These are phyloP conservation scores for Penicillium maclennaniae DNA, from an alignment of 495 filamentous ascomycete genomes.

Conservation along the genomic window DNA sequence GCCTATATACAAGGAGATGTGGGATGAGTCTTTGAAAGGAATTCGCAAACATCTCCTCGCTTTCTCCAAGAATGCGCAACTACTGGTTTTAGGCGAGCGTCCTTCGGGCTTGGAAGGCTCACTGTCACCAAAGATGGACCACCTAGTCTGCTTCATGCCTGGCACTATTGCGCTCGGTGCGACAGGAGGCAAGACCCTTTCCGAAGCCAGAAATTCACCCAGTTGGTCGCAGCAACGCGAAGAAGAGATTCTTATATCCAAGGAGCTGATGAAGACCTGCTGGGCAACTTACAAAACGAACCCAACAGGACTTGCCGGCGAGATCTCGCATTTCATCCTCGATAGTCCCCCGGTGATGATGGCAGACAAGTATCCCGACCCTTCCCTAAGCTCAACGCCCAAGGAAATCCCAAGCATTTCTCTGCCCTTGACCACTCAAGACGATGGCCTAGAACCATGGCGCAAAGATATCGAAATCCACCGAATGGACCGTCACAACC, in stretches of 20 bases:
- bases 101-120: slow-evolving; percentile 63
- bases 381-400: slow-evolving; percentile 18
- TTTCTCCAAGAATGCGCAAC: slow-evolving; percentile 72
- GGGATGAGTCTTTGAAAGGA: slow-evolving; percentile 79
- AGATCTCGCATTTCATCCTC: slow-evolving; percentile 87
- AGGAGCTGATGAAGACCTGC: slow-evolving; percentile 92
- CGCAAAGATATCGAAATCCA: slow-evolving; percentile 75
- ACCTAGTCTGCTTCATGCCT: slow-evolving; percentile 95
- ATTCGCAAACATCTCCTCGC: slow-evolving; percentile 89
- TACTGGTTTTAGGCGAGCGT: slow-evolving; percentile 85
- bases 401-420: slow-evolving; percentile 34
- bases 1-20: slow-evolving; percentile 84
- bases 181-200: slow-evolving; percentile 71
- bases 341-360: slow-evolving; percentile 47
- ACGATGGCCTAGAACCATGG: slow-evolving; percentile 44
- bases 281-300: slow-evolving; percentile 94
- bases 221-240: slow-evolving; percentile 76
- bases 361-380: slow-evolving; percentile 38
- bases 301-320: slow-evolving; percentile 81
- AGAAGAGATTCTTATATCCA: slow-evolving; percentile 78
- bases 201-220: slow-evolving; percentile 65
- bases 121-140: slow-evolving; percentile 91
- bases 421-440: slow-evolving; percentile 23
- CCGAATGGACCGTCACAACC: slow-evolving; percentile 73
- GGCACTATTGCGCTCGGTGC: slow-evolving; percentile 89